Evolutionary conservation across 1,284 basidiomycete species (phyloP), one percentile per base, ranked within the genome.

Genomic region (Gymnopus androsaceus): DNA sequence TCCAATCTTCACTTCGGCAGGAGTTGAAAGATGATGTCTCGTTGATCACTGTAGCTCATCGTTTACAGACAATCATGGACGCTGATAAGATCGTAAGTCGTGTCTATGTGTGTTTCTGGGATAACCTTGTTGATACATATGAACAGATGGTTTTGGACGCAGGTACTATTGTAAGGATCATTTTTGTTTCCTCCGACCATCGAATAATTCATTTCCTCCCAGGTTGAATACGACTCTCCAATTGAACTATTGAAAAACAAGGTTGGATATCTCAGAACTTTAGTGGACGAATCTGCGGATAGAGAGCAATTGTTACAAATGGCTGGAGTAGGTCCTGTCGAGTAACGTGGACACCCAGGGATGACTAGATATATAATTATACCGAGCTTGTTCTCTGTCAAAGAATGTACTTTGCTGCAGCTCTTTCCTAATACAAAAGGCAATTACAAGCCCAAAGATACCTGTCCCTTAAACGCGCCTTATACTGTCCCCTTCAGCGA

Each of bases 201-300:
- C 8, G n/a, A n/a, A 4, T 33, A n/a, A 31, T 38, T 27, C 31
- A n/a, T 4, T 12, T 2, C 15, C 7, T 44, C 33, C n/a, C 44
- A 73, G 71, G 67, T 65, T 23, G 76, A 79, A 55, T 78, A 76
- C 52, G 76, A 75, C 59, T 71, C 75, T 15, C 88, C 87, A 0
- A 65, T 69, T 30, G 72, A 69, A 23, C 72, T 89, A 31, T 73
- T 87, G 37, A 64, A 69, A 40, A 75, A 77, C 36, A 67, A 76
- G 50, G 67, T 70, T 34, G 79, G 79, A 19, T 66, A 68, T 47
- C 72, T 84, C 55, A 71, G 75, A 12, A 70, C 78, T 30, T 67
- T 84, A 33, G 81, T 84, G 1, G 72, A 78, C 33, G 70, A 73
- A 51, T 75, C 72, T 45, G 67, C 68, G 3, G 75, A 77, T 45